Evolutionary conservation across 352 stramenopile genomes (phyloP).

Genomic region (Albugo laibachii): DNA sequence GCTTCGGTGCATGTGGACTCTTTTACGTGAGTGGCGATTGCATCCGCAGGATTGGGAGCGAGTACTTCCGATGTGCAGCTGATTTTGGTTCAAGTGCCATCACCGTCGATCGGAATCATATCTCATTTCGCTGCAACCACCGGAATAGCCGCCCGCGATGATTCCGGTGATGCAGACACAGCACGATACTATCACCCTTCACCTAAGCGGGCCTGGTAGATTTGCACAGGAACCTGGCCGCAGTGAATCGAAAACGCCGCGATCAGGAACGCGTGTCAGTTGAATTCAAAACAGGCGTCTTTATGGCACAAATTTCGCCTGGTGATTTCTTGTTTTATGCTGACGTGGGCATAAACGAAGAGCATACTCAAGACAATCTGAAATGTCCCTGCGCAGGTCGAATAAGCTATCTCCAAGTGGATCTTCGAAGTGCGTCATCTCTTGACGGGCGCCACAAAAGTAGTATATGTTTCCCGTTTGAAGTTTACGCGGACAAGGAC

Average conservation of each 20-base stretch:
- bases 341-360: background rate
- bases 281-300: too few species aligned
- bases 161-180: background rate
- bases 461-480: background rate
- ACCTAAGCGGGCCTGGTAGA: background rate
- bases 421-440: background rate
- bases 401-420: background rate
- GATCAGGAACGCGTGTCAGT: background rate
- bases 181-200: background rate
- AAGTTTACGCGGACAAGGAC: constrained; percentile 1
- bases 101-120: constrained; percentile 1
- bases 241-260: background rate
- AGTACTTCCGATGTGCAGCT: too few species aligned
- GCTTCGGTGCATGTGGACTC: too few species aligned
- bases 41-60: too few species aligned
- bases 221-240: background rate
- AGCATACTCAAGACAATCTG: background rate
- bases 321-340: background rate
- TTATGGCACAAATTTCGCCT: background rate
- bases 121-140: constrained; percentile 1
- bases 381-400: background rate
- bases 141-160: background rate
- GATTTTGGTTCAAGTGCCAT: constrained; percentile 2
- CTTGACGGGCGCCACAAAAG: background rate
- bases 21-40: too few species aligned